Evolutionary conservation across 148 eudicot genomes (phyloP).

Genomic region (Arctostaphylos glauca): DNA sequence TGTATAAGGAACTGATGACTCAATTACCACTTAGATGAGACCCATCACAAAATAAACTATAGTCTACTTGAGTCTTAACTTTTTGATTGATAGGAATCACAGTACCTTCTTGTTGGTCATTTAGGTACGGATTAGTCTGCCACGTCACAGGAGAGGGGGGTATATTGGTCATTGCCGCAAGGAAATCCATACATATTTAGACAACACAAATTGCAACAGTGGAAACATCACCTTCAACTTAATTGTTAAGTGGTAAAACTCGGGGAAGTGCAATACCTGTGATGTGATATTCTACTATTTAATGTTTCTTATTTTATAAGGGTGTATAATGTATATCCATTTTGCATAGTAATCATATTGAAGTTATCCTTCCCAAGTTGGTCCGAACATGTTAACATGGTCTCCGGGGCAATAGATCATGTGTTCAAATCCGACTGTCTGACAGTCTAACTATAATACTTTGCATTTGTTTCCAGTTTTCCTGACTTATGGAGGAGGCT

Average conservation of each 20-base stretch:
- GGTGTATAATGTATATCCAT: neutral
- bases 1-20: slow-evolving; percentile 28
- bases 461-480: neutral
- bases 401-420: neutral
- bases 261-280: neutral
- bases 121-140: neutral
- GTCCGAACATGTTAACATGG: neutral
- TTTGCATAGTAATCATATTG: neutral
- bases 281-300: slow-evolving; percentile 14
- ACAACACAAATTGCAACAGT: neutral
- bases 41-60: slow-evolving; percentile 18
- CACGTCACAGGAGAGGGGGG: neutral
- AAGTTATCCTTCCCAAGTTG: neutral
- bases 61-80: slow-evolving; percentile 12
- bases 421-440: neutral
- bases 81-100: slow-evolving; percentile 10
- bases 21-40: slow-evolving; percentile 29
- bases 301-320: slow-evolving; percentile 4
- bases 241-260: slow-evolving; percentile 4
- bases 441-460: neutral
- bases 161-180: slow-evolving; percentile 11
- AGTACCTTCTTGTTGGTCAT: neutral
- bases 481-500: neutral
- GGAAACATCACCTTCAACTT: slow-evolving; percentile 9
- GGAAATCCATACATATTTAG: neutral